Evolutionary conservation across 2,329 filamentous ascomycete species (phyloP).

Genomic region (Pseudogymnoascus sp.): DNA sequence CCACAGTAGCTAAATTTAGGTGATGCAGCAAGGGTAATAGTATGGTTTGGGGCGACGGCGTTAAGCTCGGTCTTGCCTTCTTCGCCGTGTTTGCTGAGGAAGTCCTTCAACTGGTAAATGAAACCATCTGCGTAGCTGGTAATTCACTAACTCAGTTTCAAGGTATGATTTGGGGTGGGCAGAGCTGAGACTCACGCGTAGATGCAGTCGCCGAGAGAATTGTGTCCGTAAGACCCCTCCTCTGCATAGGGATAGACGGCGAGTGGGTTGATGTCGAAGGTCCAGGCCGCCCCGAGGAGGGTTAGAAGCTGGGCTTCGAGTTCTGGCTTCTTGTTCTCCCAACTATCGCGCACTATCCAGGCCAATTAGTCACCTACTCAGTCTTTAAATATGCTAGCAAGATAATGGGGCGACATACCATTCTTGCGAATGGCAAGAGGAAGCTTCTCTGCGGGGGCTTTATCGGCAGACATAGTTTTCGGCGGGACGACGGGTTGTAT

Average conservation of each 20-base stretch:
- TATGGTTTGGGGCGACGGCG: slow-evolving; percentile 35
- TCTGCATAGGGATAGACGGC: slow-evolving; percentile 41
- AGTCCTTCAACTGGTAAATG: slow-evolving; percentile 34
- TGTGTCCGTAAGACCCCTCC: slow-evolving; percentile 25
- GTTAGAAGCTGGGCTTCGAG: slow-evolving; percentile 38
- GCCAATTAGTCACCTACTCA: slow-evolving; percentile 11
- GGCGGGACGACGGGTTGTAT: too few species aligned
- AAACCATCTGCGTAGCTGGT: slow-evolving; percentile 39
- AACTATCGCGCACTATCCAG: slow-evolving; percentile 42
- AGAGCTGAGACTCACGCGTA: slow-evolving; percentile 29
- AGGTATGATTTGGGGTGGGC: neutral
- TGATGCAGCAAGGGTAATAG: slow-evolving; percentile 40
- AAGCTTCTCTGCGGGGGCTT: slow-evolving; percentile 41
- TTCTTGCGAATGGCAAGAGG: slow-evolving; percentile 45
- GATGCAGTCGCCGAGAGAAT: slow-evolving; percentile 38
- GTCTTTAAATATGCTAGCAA: neutral
- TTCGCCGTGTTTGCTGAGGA: slow-evolving; percentile 31
- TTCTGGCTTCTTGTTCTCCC: slow-evolving; percentile 39
- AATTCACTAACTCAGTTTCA: neutral
- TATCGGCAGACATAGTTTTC: slow-evolving; percentile 15
- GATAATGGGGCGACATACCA: slow-evolving; percentile 28
- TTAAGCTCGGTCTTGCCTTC: slow-evolving; percentile 41
- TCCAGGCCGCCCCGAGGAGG: slow-evolving; percentile 41
- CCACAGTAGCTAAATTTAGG: slow-evolving; percentile 38
- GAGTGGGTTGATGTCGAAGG: slow-evolving; percentile 39